Base-by-base conservation (phyloP, 2,329 filamentous ascomycete genomes). In the Aspergillaceae sp. region DNA sequence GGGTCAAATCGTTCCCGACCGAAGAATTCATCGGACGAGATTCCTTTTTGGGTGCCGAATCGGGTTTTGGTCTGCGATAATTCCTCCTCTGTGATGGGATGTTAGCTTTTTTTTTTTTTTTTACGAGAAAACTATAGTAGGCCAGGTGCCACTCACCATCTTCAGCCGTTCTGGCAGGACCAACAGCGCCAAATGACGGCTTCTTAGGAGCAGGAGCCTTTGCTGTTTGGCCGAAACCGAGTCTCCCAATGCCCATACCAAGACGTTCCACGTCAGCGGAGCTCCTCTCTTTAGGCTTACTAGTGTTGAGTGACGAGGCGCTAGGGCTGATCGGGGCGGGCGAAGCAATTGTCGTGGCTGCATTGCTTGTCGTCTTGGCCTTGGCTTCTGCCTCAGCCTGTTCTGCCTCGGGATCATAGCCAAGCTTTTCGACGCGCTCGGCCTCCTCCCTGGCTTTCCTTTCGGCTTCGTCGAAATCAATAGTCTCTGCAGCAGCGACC, bases 21-120 rank as follows among this genome's bases (percentile, higher is more conserved):
- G 64, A 98, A 98, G 76, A 94, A 98, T 65, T 98, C 92, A 66
- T 98, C 92, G 0, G 90, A 96, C 0, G 89, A 96, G 56, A 98
- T 98, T 57, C 87, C 87, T 75, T 97, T 97, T 67, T 98, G 92
- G 38, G 70, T 71, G 50, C 90, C 91, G 61, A 98, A 98, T 68
- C 95, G 95, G 61, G 79, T 74, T 59, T 87, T 86, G 4, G 90
- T 88, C 63, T 87, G 94, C 61, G 80, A 82, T 60, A 96, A 82
- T 45, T 84, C 83, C 48, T 96, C 88, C 41, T 81, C 78, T 75
- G 40, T 38, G 19, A 30, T 26, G n/a, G 40, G 37, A 36, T 34
- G 29, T 32, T 5, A 32, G 30, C 40, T 59, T 47, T 19, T 11
- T n/a, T 9, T 42, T 26, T 6, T 36, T 1, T n/a, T n/a, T n/a